Evolutionary conservation across 805 yeast species (phyloP).

Genomic region (Groenewaldozyma salmanticensis): DNA sequence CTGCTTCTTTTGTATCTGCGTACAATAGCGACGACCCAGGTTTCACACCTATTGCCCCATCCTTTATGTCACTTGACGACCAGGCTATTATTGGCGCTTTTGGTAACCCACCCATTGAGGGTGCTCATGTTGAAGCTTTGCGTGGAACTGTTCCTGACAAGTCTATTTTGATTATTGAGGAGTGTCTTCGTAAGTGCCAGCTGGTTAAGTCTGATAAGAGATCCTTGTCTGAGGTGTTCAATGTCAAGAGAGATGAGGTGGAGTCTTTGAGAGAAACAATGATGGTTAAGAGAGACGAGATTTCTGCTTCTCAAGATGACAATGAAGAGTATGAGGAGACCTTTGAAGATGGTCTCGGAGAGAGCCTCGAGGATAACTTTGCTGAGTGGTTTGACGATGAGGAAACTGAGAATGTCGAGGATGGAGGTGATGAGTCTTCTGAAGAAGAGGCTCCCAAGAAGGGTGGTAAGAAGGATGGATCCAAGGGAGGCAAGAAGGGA

Average conservation of each 20-base stretch:
- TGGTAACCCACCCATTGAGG: conserved; percentile 7
- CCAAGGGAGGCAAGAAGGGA: no score
- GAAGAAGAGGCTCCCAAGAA: no score
- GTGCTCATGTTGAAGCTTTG: conserved; percentile 1
- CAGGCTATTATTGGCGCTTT: conserved; percentile 5
- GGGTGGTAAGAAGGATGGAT: no score
- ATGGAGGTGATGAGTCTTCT: no score
- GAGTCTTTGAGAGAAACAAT: not conserved
- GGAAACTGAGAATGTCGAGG: no score
- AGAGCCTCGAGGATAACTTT: no score
- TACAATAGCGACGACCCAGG: conserved; percentile 18
- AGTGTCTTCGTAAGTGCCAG: conserved; percentile 4
- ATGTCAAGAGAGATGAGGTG: not conserved
- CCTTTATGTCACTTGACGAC: conserved; percentile 4
- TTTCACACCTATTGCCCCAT: conserved; percentile 7
- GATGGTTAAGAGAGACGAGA: not conserved
- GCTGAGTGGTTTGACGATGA: no score
- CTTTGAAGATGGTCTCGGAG: not conserved
- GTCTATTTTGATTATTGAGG: conserved; percentile 3
- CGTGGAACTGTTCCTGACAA: conserved; percentile 3
- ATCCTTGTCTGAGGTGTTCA: conserved; percentile 1
- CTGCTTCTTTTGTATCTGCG: conserved; percentile 10
- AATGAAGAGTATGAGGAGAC: not conserved
- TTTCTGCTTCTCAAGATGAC: not conserved
- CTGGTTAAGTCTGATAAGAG: not conserved